phyloP scores from a whole-genome alignment of 345 rosid genomes.

The Euclidium syriacum region DNA sequence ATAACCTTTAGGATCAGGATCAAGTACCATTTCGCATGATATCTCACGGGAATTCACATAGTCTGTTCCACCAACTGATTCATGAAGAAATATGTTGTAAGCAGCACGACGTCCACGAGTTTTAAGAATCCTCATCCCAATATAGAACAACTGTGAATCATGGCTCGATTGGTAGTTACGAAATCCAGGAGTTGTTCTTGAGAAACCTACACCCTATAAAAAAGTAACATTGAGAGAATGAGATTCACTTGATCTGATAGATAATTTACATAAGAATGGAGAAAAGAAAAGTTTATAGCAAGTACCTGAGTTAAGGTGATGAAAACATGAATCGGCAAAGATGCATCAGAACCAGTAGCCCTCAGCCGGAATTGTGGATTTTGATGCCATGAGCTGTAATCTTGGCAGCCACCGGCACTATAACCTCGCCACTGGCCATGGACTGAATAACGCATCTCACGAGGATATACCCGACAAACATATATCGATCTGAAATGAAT shows the following conservation, averaged over 20 bases:
- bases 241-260: neutral
- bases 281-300: neutral
- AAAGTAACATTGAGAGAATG: neutral
- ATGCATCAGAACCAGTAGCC: conserved; percentile 87
- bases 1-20: conserved; percentile 99
- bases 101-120: conserved; percentile 98
- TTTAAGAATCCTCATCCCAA: conserved; percentile 96
- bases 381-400: conserved; percentile 97
- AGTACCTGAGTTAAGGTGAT: conserved; percentile 95
- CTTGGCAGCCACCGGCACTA: conserved; percentile 99
- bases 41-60: conserved; percentile 99
- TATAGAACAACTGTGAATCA: conserved; percentile 91
- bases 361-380: conserved; percentile 96
- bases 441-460: conserved; percentile 96
- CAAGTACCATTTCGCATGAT: conserved; percentile 99
- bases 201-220: conserved; percentile 91
- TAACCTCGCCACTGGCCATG: conserved; percentile 96
- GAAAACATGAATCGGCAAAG: conserved; percentile 85
- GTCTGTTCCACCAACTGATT: conserved; percentile 99
- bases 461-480: conserved; percentile 94
- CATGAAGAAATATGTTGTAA: conserved; percentile 90
- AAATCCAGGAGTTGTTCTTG: conserved; percentile 93
- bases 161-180: conserved; percentile 92
- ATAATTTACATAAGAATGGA: neutral
- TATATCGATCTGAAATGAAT: conserved; percentile 99